Base-by-base conservation (phyloP, 2,329 filamentous ascomycete genomes). In the Colletotrichum salicis region DNA sequence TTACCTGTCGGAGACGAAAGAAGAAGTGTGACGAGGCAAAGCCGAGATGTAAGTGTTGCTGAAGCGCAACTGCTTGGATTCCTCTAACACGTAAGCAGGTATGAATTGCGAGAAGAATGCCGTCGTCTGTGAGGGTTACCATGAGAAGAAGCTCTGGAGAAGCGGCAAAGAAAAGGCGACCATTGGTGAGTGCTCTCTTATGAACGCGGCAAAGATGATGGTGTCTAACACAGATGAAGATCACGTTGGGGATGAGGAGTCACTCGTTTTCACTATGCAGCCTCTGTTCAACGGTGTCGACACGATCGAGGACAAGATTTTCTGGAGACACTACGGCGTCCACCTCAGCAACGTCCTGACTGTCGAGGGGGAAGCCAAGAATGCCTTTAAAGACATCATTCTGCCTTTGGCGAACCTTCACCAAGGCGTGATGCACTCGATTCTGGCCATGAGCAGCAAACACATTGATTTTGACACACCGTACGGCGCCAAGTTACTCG, bases 41-140 rank as follows among this genome's bases (percentile, higher is more conserved):
- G 76, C 90, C 90, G 59, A 84, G 88, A 78, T 92, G 90, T 92
- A 83, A 84, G 88, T 83, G 29, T 48, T 76, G 13, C 7, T 15
- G 22, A 19, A 19, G 59, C 27, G 8, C 45, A 29, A 56, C 27
- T 7, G 67, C 22, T 58, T 24, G 45, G 24, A 22, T 12, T 33
- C 24, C 12, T 56, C 70, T 75, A 66, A 75, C 70, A 59, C 70
- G 60, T 33, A 80, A 74, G 68, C 69, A 94, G 92, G 93, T 76
- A 87, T 94, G 81, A 97, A 97, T 77, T 97, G 95, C 78, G 92
- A 96, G 82, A 97, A 97, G 86, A 97, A 97, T 80, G 94, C 94
- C 10, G 94, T 97, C 13, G 90, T 95, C 13, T 97, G 95, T 79
- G 94, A 97, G 82, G 95, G 95, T 13, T 97, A 97, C 78, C 93